Evolutionary conservation across 176 grass and related monocot species (phyloP), one percentile per base, ranked within the genome.

Genomic region (Puya raimondii): DNA sequence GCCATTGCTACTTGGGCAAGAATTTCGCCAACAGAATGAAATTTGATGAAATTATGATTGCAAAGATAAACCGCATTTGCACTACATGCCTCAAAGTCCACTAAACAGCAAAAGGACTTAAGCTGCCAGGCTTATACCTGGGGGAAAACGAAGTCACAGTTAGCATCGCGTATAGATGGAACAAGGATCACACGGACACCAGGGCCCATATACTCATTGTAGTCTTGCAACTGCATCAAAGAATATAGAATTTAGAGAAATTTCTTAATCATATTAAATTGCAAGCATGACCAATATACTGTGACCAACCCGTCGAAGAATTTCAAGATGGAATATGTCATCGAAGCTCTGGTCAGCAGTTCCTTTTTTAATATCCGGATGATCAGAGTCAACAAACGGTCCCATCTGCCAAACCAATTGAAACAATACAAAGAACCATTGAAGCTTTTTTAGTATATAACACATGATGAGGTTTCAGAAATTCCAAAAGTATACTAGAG

Each of bases 321-420:
- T 84, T 77, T 97, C 89, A 81, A 83, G 53, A 74, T 74, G 74
- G 76, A 97, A 97, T 83, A 97, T 97, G 23, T 92, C 80, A 49
- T 73, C 72, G 56, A 97, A 97, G 48, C 77, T 76, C 61, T 72
- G 66, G 53, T 90, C 84, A 76, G 72, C 65, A 64, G 84, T 85
- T 77, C 93, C 93, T 54, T 79, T 92, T 85, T 90, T 97, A 17
- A 97, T 90, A 25, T 85, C 88, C 52, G 89, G 93, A 78, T 97
- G 93, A 67, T 97, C 93, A 70, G 88, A 92, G 66, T 97, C 93
- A 59, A 97, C 82, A 87, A 97, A 97, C n/a, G 93, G 93, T 49
- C 93, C 93, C 88, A 97, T 90, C 93, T 97, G 71, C 16, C 23
- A 70, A 70, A 71, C 63, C n/a, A 65, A 59, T 20, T 59, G 16